A percentile compares a stretch with the other conserved stretches of the same genome.
phyloP scores from a whole-genome alignment of 208 protist genomes.

The Leishmania martiniquensis region DNA sequence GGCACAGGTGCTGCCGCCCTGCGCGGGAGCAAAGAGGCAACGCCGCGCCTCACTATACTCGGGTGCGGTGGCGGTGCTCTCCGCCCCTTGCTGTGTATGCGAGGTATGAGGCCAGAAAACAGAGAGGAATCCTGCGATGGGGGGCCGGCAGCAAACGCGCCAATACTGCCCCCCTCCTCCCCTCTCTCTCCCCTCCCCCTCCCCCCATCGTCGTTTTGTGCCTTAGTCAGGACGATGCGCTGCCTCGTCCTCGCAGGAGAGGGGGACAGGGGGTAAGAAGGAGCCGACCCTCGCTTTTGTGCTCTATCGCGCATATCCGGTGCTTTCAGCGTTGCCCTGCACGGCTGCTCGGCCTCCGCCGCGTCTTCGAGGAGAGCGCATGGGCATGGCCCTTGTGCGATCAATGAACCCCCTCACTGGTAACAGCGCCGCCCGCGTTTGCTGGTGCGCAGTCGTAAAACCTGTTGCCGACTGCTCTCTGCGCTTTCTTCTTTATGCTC shows the following conservation, averaged over 20 bases:
- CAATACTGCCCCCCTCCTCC: neutral
- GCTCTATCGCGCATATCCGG: neutral
- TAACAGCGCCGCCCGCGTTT: neutral
- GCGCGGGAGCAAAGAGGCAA: neutral
- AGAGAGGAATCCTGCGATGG: neutral
- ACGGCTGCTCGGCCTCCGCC: neutral
- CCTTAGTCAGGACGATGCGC: neutral
- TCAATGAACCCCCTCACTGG: too few species aligned
- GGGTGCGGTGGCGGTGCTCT: neutral
- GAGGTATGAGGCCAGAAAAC: neutral
- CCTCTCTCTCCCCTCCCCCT: too few species aligned
- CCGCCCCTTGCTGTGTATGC: neutral
- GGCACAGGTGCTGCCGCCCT: neutral
- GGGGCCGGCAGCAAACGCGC: neutral
- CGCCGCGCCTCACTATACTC: neutral
- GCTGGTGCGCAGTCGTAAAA: neutral
- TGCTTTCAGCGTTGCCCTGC: neutral
- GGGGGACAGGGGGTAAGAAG: neutral
- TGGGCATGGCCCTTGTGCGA: neutral
- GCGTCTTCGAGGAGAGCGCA: neutral
- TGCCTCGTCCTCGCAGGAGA: neutral
- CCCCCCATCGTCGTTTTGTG: neutral
- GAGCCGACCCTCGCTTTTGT: neutral
- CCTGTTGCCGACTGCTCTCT: neutral
- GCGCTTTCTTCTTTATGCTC: neutral